Evolutionary conservation across 257 asterid species (phyloP).

Genomic region (Orobanche coerulescens): DNA sequence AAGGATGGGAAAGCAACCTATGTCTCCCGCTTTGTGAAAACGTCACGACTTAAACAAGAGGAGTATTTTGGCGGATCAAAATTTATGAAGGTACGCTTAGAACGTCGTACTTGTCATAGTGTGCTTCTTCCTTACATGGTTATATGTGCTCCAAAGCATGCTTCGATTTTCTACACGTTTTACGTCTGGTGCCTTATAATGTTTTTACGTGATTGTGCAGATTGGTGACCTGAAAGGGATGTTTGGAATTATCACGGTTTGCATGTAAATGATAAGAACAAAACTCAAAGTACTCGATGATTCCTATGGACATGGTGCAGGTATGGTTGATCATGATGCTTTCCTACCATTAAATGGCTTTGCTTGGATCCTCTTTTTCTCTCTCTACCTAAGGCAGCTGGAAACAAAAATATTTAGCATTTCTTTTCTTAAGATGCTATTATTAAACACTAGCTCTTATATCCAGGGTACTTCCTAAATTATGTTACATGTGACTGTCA

Average conservation of each 20-base stretch:
- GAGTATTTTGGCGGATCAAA: slow-evolving; percentile 72
- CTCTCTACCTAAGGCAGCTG: not conserved
- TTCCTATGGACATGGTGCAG: slow-evolving; percentile 73
- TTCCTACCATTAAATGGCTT: not conserved
- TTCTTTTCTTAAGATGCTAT: not conserved
- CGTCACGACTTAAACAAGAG: slow-evolving; percentile 86
- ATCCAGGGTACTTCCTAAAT: not conserved
- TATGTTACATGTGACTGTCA: not conserved
- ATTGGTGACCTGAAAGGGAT: slow-evolving; percentile 90
- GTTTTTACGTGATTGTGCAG: slow-evolving; percentile 42
- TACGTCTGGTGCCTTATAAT: not conserved
- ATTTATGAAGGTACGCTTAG: slow-evolving; percentile 65
- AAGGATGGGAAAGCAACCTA: slow-evolving; percentile 92
- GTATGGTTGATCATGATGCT: slow-evolving; percentile 31
- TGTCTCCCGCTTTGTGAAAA: slow-evolving; percentile 87
- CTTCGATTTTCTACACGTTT: not conserved
- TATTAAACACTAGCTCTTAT: not conserved
- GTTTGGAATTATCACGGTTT: slow-evolving; percentile 64
- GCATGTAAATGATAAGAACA: slow-evolving; percentile 57
- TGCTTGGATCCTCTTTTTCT: not conserved
- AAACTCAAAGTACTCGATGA: slow-evolving; percentile 71
- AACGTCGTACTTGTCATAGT: not conserved
- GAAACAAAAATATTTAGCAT: not conserved
- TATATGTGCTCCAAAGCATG: not conserved
- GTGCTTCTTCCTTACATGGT: not conserved